Conservation (phyloP, 331 rosid species). For the Rosa hybrid region DNA sequence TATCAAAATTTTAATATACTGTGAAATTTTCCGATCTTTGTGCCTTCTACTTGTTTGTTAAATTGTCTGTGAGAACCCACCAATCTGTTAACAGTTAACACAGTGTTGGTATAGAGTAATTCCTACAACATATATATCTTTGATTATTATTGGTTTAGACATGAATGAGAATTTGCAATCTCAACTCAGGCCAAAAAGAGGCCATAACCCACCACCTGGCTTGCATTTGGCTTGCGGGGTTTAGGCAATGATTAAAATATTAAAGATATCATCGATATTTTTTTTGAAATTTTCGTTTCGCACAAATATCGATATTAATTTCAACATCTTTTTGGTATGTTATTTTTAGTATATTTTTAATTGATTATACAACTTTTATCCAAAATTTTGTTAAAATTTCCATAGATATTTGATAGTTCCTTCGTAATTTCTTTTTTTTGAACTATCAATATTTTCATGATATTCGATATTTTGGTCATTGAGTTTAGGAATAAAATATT, state of each 20-base stretch:
- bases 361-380: too few relatives aligned
- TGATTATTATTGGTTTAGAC: neutral
- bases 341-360: too few relatives aligned
- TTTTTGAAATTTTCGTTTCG: too few relatives aligned
- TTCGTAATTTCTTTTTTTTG: too few relatives aligned
- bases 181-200: neutral
- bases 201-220: neutral
- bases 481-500: neutral
- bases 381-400: too few relatives aligned
- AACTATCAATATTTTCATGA: too few relatives aligned
- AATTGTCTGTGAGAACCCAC: neutral
- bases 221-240: neutral
- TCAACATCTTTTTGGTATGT: too few relatives aligned
- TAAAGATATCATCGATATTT: neutral
- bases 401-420: too few relatives aligned
- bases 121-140: neutral
- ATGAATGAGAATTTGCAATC: neutral
- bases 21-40: neutral
- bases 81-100: neutral
- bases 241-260: neutral
- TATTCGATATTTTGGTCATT: too few relatives aligned
- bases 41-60: neutral
- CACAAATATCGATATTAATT: too few relatives aligned
- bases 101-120: neutral
- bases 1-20: too few relatives aligned